Base-by-base conservation (phyloP, 1,284 basidiomycete genomes). In the Moesziomyces aphidis region DNA sequence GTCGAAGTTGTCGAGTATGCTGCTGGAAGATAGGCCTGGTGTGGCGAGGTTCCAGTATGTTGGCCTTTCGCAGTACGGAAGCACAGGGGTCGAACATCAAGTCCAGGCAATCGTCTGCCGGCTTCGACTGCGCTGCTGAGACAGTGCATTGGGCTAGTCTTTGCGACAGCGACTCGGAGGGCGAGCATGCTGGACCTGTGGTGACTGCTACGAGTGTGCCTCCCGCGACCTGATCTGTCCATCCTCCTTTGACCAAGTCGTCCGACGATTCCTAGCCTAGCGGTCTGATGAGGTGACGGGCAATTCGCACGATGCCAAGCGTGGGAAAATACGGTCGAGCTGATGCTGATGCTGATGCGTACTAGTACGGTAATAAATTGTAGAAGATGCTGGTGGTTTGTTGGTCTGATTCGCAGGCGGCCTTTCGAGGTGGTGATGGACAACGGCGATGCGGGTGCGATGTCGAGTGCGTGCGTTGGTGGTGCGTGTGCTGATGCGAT, bases 401-500 rank as follows among this genome's bases (percentile, higher is more conserved):
- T 23, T 17, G 55, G 24, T 31, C 11, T 23, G 49, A n/a, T 17
- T 22, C 31, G 42, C n/a, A n/a, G 46, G 34, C 22, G 47, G 11
- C 19, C 28, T 9, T 17, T 13, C 28, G 22, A 2, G 17, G 19
- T 47, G 42, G 24, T 36, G 21, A 31, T 42, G 24, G 5, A 36
- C 9, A 19, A 7, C 4, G 31, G 19, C 45, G 57, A 24, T 47
- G 57, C n/a, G 26, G 24, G 13, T 39, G 44, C 36, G 50, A 10
- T 46, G 61, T 26, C 44, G 23, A 19, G 45, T 50, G 47, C 31
- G 50, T 34, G 24, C n/a, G 34, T 13, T 22, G 43, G 1, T 59
- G 46, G 17, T 54, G 54, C 17, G 21, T 58, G 58, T 61, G 45
- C 61, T 61, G 68, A 65, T 64, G 61, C 62, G 55, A 61, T 51